Evolutionary conservation across 164 flowering plant genomes (phyloP).

Genomic region (Chimonanthus salicifolius): DNA sequence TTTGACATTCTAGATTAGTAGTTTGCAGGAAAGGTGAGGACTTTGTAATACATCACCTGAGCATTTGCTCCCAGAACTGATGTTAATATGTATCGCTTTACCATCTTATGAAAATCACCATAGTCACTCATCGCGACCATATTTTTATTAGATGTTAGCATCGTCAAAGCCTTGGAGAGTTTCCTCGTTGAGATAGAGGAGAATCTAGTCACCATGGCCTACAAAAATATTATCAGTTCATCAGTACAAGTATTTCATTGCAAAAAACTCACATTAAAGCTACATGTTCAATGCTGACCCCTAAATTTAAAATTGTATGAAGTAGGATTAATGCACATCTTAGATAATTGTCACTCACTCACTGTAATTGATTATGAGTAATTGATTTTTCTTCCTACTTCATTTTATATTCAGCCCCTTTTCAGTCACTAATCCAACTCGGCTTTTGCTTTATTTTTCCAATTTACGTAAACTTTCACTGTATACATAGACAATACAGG

Average conservation of each 20-base stretch:
- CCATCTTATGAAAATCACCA: slow-evolving; percentile 66
- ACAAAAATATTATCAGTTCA: slow-evolving; percentile 7
- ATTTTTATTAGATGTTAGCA: slow-evolving; percentile 59
- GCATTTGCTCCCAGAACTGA: slow-evolving; percentile 68
- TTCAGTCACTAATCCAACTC: background rate
- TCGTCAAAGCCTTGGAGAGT: slow-evolving; percentile 63
- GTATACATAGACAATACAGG: background rate
- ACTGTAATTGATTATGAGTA: background rate
- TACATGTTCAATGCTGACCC: background rate
- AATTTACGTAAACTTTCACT: background rate
- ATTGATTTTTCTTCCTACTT: background rate
- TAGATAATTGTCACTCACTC: background rate
- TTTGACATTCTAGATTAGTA: background rate
- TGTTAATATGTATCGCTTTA: slow-evolving; percentile 49
- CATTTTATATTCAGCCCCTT: background rate
- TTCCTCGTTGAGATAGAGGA: slow-evolving; percentile 83
- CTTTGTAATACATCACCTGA: slow-evolving; percentile 46
- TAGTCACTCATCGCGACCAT: slow-evolving; percentile 97
- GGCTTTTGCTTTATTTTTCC: background rate
- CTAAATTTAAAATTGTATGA: background rate
- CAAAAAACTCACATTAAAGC: background rate
- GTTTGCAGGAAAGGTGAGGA: background rate
- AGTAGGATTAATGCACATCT: background rate
- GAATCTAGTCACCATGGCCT: slow-evolving; percentile 90
- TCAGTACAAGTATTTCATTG: background rate